phyloP scores from a whole-genome alignment of 768 basidiomycete genomes.

The Boletus rubescentipes region DNA sequence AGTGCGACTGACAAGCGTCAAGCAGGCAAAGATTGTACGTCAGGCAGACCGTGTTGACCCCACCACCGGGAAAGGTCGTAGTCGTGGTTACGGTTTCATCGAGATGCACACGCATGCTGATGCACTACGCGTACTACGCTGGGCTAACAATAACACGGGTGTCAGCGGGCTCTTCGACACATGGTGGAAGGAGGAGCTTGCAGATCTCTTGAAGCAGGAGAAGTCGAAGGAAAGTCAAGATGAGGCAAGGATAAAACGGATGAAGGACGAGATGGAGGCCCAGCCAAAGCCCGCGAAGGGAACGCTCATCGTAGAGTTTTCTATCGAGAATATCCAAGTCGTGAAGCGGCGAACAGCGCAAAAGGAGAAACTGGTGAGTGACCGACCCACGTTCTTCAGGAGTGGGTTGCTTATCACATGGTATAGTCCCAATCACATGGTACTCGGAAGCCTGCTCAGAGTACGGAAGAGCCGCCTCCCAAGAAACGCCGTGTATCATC shows the following conservation, averaged over 20 bases:
- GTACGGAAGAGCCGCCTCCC: slow-evolving; percentile 33
- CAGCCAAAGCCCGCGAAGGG: slow-evolving; percentile 41
- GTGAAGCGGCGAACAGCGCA: slow-evolving; percentile 69
- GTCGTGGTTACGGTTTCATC: slow-evolving; percentile 94
- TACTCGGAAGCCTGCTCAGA: slow-evolving; percentile 1
- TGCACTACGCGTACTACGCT: slow-evolving; percentile 86
- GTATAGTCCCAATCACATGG: slow-evolving; percentile 7
- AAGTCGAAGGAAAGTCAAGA: slow-evolving; percentile 47
- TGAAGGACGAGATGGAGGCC: slow-evolving; percentile 53
- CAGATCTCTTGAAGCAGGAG: slow-evolving; percentile 57
- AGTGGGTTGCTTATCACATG: neutral
- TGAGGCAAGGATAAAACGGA: slow-evolving; percentile 52
- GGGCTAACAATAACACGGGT: slow-evolving; percentile 88
- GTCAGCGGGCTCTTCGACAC: slow-evolving; percentile 62
- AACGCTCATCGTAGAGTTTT: slow-evolving; percentile 88
- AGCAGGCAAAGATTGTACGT: slow-evolving; percentile 91
- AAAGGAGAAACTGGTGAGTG: slow-evolving; percentile 36
- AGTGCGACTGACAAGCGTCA: slow-evolving; percentile 52
- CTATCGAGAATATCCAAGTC: slow-evolving; percentile 92
- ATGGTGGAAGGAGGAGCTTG: slow-evolving; percentile 85
- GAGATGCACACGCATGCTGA: slow-evolving; percentile 88
- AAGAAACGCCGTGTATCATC: slow-evolving; percentile 42
- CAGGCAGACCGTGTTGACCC: slow-evolving; percentile 88
- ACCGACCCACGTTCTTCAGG: neutral
- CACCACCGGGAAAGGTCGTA: slow-evolving; percentile 80